phyloP scores from a whole-genome alignment of 345 rosid genomes.

The Durio zibethinus region DNA sequence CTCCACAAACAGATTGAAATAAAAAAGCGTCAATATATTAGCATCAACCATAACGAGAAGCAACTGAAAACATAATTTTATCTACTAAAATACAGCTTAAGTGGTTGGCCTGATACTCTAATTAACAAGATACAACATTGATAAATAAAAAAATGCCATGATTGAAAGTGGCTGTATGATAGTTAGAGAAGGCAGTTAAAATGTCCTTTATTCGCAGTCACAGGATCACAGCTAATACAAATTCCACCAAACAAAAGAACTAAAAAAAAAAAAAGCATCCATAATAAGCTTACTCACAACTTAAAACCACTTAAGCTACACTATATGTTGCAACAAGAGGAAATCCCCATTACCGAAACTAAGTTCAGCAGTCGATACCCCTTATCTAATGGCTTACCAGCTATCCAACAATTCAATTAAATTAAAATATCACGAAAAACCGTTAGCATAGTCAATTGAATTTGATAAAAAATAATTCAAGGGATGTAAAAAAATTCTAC shows the following conservation, averaged over 20 bases:
- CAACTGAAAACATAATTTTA: background rate
- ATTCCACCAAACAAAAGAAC: background rate
- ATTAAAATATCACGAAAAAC: background rate
- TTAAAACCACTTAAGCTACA: background rate
- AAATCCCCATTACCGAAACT: background rate
- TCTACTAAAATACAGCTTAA: background rate
- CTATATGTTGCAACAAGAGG: background rate
- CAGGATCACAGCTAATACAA: background rate
- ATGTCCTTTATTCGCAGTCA: too few relatives aligned
- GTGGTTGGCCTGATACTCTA: background rate
- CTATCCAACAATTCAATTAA: background rate
- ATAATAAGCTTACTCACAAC: background rate
- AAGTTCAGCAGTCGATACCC: background rate
- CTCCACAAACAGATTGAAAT: background rate
- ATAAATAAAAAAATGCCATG: background rate
- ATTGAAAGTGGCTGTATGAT: background rate
- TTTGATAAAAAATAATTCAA: background rate
- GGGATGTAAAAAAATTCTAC: background rate
- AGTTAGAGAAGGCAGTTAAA: background rate
- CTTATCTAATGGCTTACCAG: background rate
- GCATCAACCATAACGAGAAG: background rate
- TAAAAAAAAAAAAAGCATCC: constrained; percentile 4
- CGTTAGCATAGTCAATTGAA: background rate
- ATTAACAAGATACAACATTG: background rate
- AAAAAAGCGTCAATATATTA: background rate